A percentile compares a stretch with the other conserved stretches of the same genome.
Conservation (phyloP, 1,284 basidiomycete genomes). For the Jaminaea rosea region DNA sequence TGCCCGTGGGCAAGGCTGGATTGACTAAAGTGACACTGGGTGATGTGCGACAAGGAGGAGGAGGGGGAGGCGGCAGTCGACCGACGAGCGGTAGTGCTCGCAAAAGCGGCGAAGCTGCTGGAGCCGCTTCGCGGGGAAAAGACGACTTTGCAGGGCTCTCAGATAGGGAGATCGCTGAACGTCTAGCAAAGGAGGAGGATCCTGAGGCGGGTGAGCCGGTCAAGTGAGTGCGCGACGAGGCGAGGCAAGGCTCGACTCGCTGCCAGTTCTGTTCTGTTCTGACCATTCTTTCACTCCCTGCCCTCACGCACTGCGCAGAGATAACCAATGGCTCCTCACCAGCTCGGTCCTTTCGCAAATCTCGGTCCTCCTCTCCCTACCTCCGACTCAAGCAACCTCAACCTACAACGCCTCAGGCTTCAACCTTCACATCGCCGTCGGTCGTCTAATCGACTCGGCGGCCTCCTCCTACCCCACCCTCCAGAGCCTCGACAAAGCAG, state of each 20-base stretch:
- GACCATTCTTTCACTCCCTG: too few species aligned
- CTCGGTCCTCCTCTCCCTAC: conserved; percentile 27
- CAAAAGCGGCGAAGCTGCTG: too few species aligned
- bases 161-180: conserved; percentile 29
- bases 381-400: conserved; percentile 16
- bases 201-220: conserved; percentile 20
- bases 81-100: not conserved
- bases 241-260: too few species aligned
- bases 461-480: conserved; percentile 15
- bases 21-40: conserved; percentile 25
- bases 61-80: too few species aligned
- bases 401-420: conserved; percentile 30
- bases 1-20: not conserved
- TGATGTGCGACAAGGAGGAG: conserved; percentile 27
- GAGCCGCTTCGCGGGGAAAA: not conserved
- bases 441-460: conserved; percentile 19
- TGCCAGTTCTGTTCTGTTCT: too few species aligned
- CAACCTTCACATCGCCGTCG: conserved; percentile 26
- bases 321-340: conserved; percentile 42
- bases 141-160: conserved; percentile 6
- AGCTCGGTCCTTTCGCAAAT: conserved; percentile 40
- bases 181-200: conserved; percentile 30
- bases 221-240: too few species aligned
- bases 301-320: too few species aligned
- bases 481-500: conserved; percentile 14